Conservation (phyloP, 1,284 basidiomycete species). For the Prillingera fragicola region DNA sequence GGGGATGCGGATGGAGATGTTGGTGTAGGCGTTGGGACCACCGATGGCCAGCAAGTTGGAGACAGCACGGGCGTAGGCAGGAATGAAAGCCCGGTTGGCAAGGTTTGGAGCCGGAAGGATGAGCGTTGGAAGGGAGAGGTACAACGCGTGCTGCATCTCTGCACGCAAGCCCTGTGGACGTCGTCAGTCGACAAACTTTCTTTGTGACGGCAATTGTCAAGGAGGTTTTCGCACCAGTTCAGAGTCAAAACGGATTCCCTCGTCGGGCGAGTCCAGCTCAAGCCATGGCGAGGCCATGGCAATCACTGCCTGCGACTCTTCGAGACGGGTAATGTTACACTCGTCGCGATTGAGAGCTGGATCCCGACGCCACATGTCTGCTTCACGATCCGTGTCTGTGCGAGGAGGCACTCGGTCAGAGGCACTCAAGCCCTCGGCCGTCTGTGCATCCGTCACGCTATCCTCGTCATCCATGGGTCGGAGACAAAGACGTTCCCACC, state of each 20-base stretch:
- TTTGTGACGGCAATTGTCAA: background rate
- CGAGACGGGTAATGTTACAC: constrained; percentile 82
- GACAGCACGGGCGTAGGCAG: constrained; percentile 88
- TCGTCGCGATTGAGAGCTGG: constrained; percentile 77
- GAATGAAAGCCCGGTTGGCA: constrained; percentile 71
- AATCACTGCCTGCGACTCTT: constrained; percentile 74
- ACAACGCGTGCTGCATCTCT: constrained; percentile 87
- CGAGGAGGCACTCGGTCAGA: background rate
- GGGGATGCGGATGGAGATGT: constrained; percentile 74
- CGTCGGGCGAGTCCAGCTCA: constrained; percentile 85
- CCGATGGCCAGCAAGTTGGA: constrained; percentile 66
- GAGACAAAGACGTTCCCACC: constrained; percentile 87
- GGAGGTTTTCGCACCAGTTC: constrained; percentile 64
- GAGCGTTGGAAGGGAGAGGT: constrained; percentile 76
- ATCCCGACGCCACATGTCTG: constrained; percentile 80
- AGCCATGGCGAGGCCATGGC: constrained; percentile 88
- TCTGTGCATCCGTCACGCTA: constrained; percentile 20
- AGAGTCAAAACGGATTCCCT: constrained; percentile 91
- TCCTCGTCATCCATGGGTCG: constrained; percentile 49
- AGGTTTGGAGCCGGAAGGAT: constrained; percentile 76
- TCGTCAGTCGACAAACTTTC: constrained; percentile 2
- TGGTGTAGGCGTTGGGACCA: constrained; percentile 53
- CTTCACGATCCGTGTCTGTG: constrained; percentile 58
- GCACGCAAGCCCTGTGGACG: constrained; percentile 76
- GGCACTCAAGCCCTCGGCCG: background rate